Conservation (phyloP, 805 yeast genomes). For the Cyberlindnera lachancei region DNA sequence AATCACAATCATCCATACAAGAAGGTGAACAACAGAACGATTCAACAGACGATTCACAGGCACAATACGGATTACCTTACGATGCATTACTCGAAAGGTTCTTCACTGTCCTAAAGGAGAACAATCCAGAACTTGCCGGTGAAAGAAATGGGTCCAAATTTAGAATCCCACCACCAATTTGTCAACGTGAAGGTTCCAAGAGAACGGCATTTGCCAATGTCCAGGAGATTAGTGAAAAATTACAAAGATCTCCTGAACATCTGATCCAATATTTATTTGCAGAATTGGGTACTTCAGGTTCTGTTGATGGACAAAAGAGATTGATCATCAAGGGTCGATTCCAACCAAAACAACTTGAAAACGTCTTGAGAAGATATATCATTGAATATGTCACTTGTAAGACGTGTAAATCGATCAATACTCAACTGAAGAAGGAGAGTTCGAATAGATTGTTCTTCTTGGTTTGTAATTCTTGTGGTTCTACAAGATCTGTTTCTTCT, state of each 20-base stretch:
- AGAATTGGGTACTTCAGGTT: slow-evolving; percentile 98
- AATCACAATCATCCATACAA: too few species aligned
- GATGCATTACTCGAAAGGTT: slow-evolving; percentile 74
- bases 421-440: slow-evolving; percentile 90
- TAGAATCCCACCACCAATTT: slow-evolving; percentile 95
- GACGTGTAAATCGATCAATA: slow-evolving; percentile 97
- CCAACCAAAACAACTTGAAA: slow-evolving; percentile 96
- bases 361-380: slow-evolving; percentile 92
- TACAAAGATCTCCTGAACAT: slow-evolving; percentile 96
- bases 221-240: slow-evolving; percentile 86
- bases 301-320: slow-evolving; percentile 96
- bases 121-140: slow-evolving; percentile 98
- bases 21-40: too few species aligned
- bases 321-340: slow-evolving; percentile 96
- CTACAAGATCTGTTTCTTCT: slow-evolving; percentile 92
- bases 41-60: too few species aligned
- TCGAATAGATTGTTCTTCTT: slow-evolving; percentile 94
- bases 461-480: slow-evolving; percentile 97
- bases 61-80: slow-evolving; percentile 62
- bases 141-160: slow-evolving; percentile 88
- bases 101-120: slow-evolving; percentile 76
- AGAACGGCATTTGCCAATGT: slow-evolving; percentile 95
- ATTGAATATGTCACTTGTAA: slow-evolving; percentile 97
- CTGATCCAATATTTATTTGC: slow-evolving; percentile 95
- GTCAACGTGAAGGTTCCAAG: slow-evolving; percentile 95